Percentiles rank a stretch among this genome's conserved stretches.
phyloP scores from a whole-genome alignment of 352 stramenopile species.

The Elongisporangium senticosum region DNA sequence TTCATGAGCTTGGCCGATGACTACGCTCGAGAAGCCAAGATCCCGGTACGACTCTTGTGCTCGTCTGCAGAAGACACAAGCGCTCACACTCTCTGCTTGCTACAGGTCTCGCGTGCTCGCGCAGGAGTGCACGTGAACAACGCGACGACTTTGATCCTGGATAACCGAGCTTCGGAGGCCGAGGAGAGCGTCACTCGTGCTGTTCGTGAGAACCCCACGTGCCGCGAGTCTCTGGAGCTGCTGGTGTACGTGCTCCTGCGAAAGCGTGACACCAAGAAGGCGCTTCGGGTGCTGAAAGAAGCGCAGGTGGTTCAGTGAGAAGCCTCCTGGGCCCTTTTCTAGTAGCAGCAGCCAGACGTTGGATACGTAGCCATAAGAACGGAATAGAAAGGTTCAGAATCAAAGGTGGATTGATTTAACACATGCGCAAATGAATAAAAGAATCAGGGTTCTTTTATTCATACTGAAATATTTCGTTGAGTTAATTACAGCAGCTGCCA shows the following conservation, averaged over 20 bases:
- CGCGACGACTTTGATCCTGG: conserved; percentile 68
- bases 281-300: conserved; percentile 81
- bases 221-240: conserved; percentile 76
- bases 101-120: conserved; percentile 54
- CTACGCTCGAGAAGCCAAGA: conserved; percentile 71
- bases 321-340: neutral
- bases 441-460: neutral
- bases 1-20: conserved; percentile 73
- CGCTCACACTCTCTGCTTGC: neutral
- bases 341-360: neutral
- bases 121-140: conserved; percentile 85
- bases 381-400: neutral
- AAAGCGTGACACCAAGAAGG: conserved; percentile 87
- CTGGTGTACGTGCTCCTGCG: conserved; percentile 86
- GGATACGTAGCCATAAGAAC: neutral
- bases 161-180: conserved; percentile 63
- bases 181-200: conserved; percentile 82
- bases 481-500: neutral
- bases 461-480: neutral
- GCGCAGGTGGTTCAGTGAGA: conserved; percentile 61
- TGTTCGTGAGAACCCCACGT: conserved; percentile 76
- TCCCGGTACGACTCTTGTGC: conserved; percentile 34
- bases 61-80: neutral
- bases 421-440: neutral
- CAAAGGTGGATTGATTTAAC: too few species aligned